phyloP scores from a whole-genome alignment of 768 basidiomycete species.

The Leccinum variicolor region DNA sequence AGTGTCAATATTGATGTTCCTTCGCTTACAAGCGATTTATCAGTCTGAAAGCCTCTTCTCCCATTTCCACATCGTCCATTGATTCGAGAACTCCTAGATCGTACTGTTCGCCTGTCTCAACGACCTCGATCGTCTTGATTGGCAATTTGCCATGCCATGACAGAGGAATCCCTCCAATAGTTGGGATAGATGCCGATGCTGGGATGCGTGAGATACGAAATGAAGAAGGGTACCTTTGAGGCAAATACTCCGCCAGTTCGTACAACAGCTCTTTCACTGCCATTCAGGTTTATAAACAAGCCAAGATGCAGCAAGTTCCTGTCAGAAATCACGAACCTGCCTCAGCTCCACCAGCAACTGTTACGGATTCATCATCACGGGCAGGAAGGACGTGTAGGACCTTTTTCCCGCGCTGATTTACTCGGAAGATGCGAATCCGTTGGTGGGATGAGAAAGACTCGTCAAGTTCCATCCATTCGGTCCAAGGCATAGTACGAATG shows the following conservation, averaged over 20 bases:
- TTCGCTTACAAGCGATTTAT: constrained; percentile 58
- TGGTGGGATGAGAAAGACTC: constrained; percentile 54
- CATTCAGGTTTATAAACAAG: not conserved
- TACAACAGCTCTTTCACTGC: constrained; percentile 65
- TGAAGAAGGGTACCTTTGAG: constrained; percentile 58
- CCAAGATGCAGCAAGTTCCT: not conserved
- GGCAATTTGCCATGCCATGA: constrained; percentile 44
- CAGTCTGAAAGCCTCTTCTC: constrained; percentile 60
- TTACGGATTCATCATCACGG: constrained; percentile 40
- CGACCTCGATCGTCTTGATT: constrained; percentile 52
- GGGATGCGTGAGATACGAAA: constrained; percentile 50
- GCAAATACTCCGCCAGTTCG: constrained; percentile 67
- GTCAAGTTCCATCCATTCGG: constrained; percentile 77
- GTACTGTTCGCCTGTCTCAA: constrained; percentile 49
- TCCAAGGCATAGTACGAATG: constrained; percentile 66
- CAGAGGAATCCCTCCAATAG: constrained; percentile 23
- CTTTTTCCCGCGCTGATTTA: constrained; percentile 46
- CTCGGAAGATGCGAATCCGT: constrained; percentile 53
- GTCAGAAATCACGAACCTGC: constrained; percentile 23
- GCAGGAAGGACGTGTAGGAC: constrained; percentile 47
- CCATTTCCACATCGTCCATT: constrained; percentile 25
- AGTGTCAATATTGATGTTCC: too few species aligned
- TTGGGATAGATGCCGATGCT: constrained; percentile 9
- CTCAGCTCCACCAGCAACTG: constrained; percentile 28
- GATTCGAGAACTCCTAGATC: constrained; percentile 41